phyloP scores from a whole-genome alignment of 306 rosid genomes.

The Pueraria montana region DNA sequence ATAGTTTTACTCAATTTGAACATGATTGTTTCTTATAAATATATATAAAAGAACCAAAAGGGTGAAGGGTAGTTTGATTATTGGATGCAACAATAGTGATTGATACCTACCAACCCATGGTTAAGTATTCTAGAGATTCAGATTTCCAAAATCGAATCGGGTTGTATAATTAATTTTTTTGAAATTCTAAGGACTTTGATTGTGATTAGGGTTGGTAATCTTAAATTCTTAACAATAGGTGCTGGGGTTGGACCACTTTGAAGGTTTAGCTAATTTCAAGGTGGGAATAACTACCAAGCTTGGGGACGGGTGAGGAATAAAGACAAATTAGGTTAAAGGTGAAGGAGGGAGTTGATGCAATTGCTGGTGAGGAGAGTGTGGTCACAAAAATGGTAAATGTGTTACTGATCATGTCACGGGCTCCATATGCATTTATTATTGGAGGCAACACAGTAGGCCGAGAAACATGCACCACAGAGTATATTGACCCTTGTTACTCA shows the following conservation, averaged over 20 bases:
- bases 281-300: constrained; percentile 6
- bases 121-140: background rate
- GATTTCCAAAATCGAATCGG: background rate
- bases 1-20: background rate
- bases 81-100: background rate
- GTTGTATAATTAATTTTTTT: background rate
- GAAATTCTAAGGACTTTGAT: constrained; percentile 7
- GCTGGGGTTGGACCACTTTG: constrained; percentile 37
- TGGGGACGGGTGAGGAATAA: constrained; percentile 33
- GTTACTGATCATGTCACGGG: constrained; percentile 11
- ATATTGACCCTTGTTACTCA: constrained; percentile 7
- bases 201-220: constrained; percentile 22
- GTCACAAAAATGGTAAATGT: constrained; percentile 29
- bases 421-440: constrained; percentile 38
- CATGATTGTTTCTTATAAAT: too few relatives aligned
- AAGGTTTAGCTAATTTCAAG: constrained; percentile 16
- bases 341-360: constrained; percentile 35
- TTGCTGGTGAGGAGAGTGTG: constrained; percentile 35
- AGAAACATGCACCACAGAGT: constrained; percentile 11
- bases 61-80: background rate
- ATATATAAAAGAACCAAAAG: background rate
- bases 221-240: background rate
- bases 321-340: constrained; percentile 17
- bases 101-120: background rate
- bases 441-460: background rate